phyloP scores from a whole-genome alignment of 306 rosid species.

The Abrus pulchellus region DNA sequence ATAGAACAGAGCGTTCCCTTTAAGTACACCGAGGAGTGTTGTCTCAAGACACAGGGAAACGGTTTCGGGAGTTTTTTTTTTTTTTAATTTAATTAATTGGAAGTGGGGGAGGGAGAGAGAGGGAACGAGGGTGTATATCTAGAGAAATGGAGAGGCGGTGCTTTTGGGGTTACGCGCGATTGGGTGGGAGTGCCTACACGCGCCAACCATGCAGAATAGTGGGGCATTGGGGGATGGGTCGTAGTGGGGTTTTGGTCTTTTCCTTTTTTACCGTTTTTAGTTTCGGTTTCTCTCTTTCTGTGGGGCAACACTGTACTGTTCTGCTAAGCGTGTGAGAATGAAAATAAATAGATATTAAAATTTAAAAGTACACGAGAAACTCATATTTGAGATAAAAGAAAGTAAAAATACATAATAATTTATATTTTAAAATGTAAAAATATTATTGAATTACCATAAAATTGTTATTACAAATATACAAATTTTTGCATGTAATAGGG shows the following conservation, averaged over 20 bases:
- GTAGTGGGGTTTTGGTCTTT: background rate
- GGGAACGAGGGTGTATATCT: background rate
- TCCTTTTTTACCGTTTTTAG: background rate
- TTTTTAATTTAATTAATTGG: background rate
- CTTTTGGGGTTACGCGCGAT: background rate
- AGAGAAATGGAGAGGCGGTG: constrained; percentile 18
- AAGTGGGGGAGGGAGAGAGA: background rate
- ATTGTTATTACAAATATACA: no score
- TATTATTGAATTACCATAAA: no score
- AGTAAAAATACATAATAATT: background rate
- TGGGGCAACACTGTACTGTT: no score
- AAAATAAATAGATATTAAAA: no score
- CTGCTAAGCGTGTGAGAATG: no score
- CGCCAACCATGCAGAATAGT: background rate
- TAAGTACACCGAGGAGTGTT: background rate
- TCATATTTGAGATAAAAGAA: background rate
- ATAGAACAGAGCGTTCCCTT: background rate
- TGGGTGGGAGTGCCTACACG: background rate
- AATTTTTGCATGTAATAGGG: no score
- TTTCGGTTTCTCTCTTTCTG: background rate
- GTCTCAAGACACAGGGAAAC: constrained; percentile 38
- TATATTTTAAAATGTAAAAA: no score
- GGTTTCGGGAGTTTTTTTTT: background rate
- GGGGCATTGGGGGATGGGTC: background rate
- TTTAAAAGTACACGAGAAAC: no score